A percentile compares a stretch with the other conserved stretches of the same genome.
Conservation (phyloP, 768 basidiomycete genomes). For the Serendipita sp. region DNA sequence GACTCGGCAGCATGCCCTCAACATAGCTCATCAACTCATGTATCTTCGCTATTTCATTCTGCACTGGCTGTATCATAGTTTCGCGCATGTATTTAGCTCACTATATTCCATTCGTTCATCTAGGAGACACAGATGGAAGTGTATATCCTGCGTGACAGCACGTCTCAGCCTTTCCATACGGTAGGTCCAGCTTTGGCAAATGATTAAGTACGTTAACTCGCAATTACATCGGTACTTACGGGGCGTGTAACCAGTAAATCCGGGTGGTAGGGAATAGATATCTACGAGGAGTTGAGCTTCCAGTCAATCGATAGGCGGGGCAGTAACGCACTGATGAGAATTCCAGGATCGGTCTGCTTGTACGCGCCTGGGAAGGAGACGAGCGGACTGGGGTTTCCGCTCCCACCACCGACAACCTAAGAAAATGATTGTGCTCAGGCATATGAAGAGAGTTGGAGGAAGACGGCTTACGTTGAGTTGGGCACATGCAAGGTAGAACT, state of each 20-base stretch:
- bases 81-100: no score
- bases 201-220: not conserved
- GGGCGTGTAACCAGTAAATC: slow-evolving; percentile 10
- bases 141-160: no score
- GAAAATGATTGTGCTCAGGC: slow-evolving; percentile 14
- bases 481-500: slow-evolving; percentile 15
- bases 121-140: no score
- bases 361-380: slow-evolving; percentile 2
- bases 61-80: no score
- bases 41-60: no score
- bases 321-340: slow-evolving; percentile 2
- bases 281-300: not conserved
- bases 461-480: slow-evolving; percentile 11
- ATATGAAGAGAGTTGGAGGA: slow-evolving; percentile 13
- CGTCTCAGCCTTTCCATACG: slow-evolving; percentile 8
- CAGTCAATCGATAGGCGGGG: not conserved
- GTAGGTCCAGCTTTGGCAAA: slow-evolving; percentile 5
- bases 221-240: slow-evolving; percentile 3
- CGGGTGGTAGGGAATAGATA: slow-evolving; percentile 9
- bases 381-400: not conserved
- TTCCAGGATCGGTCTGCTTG: not conserved
- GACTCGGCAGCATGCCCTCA: no score
- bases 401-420: slow-evolving; percentile 6
- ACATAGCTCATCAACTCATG: no score
- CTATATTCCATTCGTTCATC: no score